Percentiles rank a stretch among this genome's conserved stretches.
Evolutionary conservation across 768 basidiomycete genomes (phyloP).

Genomic region (Leccinum pellstonianum): DNA sequence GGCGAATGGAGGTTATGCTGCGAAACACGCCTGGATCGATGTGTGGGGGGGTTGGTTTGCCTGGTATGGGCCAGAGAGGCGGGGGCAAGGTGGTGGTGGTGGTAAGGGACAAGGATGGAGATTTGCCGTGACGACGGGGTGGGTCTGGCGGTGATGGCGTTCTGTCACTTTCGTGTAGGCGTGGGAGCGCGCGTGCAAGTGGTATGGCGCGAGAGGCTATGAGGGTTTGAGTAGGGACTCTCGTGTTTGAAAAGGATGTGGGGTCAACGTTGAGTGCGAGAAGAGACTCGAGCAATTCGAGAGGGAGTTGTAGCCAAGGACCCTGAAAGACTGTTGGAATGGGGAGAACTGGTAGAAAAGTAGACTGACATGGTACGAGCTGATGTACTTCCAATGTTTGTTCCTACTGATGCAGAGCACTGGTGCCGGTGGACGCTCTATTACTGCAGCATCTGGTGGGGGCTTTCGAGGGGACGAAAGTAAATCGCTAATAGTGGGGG

Average conservation of each 20-base stretch:
- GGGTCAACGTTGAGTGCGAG: slow-evolving; percentile 78
- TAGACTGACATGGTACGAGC: slow-evolving; percentile 78
- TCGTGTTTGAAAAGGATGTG: slow-evolving; percentile 51
- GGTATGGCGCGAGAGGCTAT: slow-evolving; percentile 27
- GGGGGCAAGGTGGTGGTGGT: slow-evolving; percentile 35
- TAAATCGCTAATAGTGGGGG: slow-evolving; percentile 16
- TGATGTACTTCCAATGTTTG: slow-evolving; percentile 94
- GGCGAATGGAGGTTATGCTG: slow-evolving; percentile 68
- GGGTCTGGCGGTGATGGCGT: slow-evolving; percentile 44
- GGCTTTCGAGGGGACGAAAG: slow-evolving; percentile 27
- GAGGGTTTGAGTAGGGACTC: slow-evolving; percentile 39
- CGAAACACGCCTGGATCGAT: slow-evolving; percentile 89
- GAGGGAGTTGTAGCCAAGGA: slow-evolving; percentile 86
- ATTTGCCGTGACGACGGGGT: slow-evolving; percentile 35
- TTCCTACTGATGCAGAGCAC: slow-evolving; percentile 87
- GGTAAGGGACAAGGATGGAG: slow-evolving; percentile 30
- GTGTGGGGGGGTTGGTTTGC: slow-evolving; percentile 76
- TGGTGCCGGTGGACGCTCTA: slow-evolving; percentile 50
- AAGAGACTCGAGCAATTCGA: slow-evolving; percentile 82
- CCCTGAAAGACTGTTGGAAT: slow-evolving; percentile 49
- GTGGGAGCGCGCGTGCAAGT: slow-evolving; percentile 23
- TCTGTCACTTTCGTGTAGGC: slow-evolving; percentile 41
- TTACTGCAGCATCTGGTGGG: slow-evolving; percentile 34
- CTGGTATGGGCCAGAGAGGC: slow-evolving; percentile 55
- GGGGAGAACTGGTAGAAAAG: neutral